A percentile compares a stretch with the other conserved stretches of the same genome.
phyloP scores from a whole-genome alignment of 805 yeast genomes.

The Priceomyces carsonii region DNA sequence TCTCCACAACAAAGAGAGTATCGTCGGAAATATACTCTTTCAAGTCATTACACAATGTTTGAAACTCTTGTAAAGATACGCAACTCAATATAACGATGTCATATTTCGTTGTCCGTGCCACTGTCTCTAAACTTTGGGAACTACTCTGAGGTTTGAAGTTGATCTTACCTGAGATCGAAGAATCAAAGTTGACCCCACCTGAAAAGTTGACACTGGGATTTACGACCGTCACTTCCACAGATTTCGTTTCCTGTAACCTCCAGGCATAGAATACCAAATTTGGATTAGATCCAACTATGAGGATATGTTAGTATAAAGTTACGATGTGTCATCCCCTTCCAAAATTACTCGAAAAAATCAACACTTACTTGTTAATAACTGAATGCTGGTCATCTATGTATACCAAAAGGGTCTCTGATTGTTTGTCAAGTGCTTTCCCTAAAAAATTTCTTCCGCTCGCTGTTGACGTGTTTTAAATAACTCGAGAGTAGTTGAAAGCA shows the following conservation, averaged over 20 bases:
- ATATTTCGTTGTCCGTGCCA: slow-evolving; percentile 18
- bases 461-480: neutral
- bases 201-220: slow-evolving; percentile 19
- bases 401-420: slow-evolving; percentile 1
- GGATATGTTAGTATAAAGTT: slow-evolving; percentile 8
- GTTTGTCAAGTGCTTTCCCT: neutral
- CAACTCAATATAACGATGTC: slow-evolving; percentile 39
- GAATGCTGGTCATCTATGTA: slow-evolving; percentile 17
- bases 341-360: neutral
- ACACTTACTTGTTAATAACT: slow-evolving; percentile 22
- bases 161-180: slow-evolving; percentile 12
- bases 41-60: slow-evolving; percentile 23
- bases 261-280: slow-evolving; percentile 60
- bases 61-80: slow-evolving; percentile 41
- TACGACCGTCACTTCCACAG: slow-evolving; percentile 39
- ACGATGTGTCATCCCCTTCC: neutral
- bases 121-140: slow-evolving; percentile 3
- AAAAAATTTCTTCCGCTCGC: slow-evolving; percentile 1
- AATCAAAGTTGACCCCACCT: slow-evolving; percentile 14
- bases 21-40: slow-evolving; percentile 26
- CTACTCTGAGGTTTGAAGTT: slow-evolving; percentile 6
- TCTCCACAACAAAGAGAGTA: slow-evolving; percentile 63
- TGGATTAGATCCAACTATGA: slow-evolving; percentile 55
- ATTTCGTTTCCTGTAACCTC: slow-evolving; percentile 50
- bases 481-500: neutral